phyloP scores from a whole-genome alignment of 1,284 basidiomycete genomes.

The Marasmius fiardii region DNA sequence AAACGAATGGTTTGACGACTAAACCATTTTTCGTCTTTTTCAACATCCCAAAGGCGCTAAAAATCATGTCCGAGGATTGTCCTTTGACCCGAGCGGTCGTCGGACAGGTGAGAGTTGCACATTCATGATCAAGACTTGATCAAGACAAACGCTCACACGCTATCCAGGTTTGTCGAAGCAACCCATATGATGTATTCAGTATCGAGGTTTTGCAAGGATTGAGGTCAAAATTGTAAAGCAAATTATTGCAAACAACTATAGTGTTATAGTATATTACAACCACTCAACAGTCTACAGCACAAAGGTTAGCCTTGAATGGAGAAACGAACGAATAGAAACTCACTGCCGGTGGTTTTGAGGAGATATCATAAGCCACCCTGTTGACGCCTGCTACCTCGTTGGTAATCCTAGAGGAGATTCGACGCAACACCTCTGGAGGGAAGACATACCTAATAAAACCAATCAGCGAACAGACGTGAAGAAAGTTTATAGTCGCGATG shows the following conservation, averaged over 20 bases:
- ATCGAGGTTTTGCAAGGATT: too few species aligned
- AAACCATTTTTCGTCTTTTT: too few species aligned
- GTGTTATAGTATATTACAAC: constrained; percentile 36
- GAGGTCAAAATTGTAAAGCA: too few species aligned
- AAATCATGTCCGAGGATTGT: too few species aligned
- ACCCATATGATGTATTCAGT: too few species aligned
- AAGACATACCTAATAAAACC: constrained; percentile 75
- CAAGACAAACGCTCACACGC: too few species aligned
- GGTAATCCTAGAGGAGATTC: constrained; percentile 95
- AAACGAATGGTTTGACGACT: too few species aligned
- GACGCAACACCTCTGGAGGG: constrained; percentile 87
- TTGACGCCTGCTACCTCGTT: constrained; percentile 96
- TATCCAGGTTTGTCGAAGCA: too few species aligned
- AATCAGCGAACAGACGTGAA: background rate
- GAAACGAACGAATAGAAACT: constrained; percentile 23
- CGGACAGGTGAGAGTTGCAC: too few species aligned
- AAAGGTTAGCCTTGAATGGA: constrained; percentile 3
- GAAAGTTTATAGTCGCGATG: background rate
- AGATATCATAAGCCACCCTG: constrained; percentile 94
- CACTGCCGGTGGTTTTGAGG: constrained; percentile 94
- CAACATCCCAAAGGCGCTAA: too few species aligned
- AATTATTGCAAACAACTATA: background rate
- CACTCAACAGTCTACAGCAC: constrained; percentile 50
- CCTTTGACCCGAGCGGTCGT: too few species aligned
- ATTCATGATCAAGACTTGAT: too few species aligned